phyloP scores from a whole-genome alignment of 2,329 filamentous ascomycete genomes.

The Immersiporthe knoxdaviesiana region DNA sequence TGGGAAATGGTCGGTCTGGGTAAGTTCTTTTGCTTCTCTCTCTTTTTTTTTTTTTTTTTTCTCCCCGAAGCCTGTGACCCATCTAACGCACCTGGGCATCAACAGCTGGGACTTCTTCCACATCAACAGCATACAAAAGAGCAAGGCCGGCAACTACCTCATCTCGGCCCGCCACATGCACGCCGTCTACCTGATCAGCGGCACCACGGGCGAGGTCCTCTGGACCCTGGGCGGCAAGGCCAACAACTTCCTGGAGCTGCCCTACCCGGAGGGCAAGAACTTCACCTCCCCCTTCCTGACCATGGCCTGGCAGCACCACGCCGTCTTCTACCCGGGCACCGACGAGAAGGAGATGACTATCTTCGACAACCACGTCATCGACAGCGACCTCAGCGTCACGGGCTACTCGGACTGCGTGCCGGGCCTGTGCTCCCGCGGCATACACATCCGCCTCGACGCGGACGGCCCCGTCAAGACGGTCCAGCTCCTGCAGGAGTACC shows the following conservation, averaged over 20 bases:
- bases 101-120: slow-evolving; percentile 44
- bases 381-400: slow-evolving; percentile 27
- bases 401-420: slow-evolving; percentile 6
- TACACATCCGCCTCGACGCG: slow-evolving; percentile 44
- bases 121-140: slow-evolving; percentile 43
- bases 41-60: not conserved
- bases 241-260: slow-evolving; percentile 41
- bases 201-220: slow-evolving; percentile 37
- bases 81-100: not conserved
- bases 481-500: slow-evolving; percentile 43
- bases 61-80: no score
- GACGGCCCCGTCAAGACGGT: slow-evolving; percentile 45
- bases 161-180: slow-evolving; percentile 41
- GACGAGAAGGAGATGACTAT: slow-evolving; percentile 47
- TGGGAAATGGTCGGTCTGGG: slow-evolving; percentile 13
- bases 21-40: not conserved
- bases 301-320: slow-evolving; percentile 51
- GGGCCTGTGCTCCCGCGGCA: slow-evolving; percentile 34
- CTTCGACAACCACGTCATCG: slow-evolving; percentile 46
- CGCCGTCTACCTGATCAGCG: slow-evolving; percentile 38
- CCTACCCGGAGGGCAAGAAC: slow-evolving; percentile 38
- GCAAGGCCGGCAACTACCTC: slow-evolving; percentile 41
- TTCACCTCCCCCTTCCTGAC: slow-evolving; percentile 37
- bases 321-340: slow-evolving; percentile 36
- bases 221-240: slow-evolving; percentile 42